Evolutionary conservation across 1,139 yeast species (phyloP), one percentile per base, ranked within the genome.

Genomic region (Diutina mesorugosa): DNA sequence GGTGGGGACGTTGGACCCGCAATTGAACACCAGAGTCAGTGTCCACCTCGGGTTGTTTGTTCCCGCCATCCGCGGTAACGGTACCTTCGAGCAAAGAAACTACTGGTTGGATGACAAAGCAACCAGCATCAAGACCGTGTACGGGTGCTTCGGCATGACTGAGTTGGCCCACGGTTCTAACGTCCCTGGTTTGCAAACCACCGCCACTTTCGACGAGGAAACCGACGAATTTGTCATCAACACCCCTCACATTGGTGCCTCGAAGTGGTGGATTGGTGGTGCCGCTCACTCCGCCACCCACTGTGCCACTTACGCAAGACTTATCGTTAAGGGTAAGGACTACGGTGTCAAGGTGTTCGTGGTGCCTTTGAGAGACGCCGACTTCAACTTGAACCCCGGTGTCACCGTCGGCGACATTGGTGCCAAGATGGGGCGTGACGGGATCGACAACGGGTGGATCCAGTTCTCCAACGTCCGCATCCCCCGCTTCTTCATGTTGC

Each of bases 51-150:
- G 82, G 14, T 70, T 79, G 59, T 78, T 78, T 59, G 64, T 78
- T 47, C 67, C 70, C 50, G 77, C 81, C 61, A 62, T 79, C 56
- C 70, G 72, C 61, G 83, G 83, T 58, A 78, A 76, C 62, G 83
- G 82, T 64, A 72, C 83, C 57, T 70, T 72, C 51, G 79, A 71
- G 46, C 86, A 78, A 73, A 80, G 64, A 70, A 71, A 81, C 46
- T 90, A 81, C 72, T 90, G 97, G 97, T 77, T 89, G 57, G 70
- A 74, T 59, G 81, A 82, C 64, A 78, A 85, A 64, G 96, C 28
- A 9, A 38, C 16, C 14, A 16, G 6, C 4, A 59, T 74, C 51
- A 73, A 71, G 64, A 72, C 71, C 60, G 65, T 75, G 46, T 75
- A 72, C 62, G 79, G 80, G 57, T 76, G 79, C 67, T 76, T 76